phyloP scores from a whole-genome alignment of 2,329 filamentous ascomycete species.

The Phyllosticta citriasiana region DNA sequence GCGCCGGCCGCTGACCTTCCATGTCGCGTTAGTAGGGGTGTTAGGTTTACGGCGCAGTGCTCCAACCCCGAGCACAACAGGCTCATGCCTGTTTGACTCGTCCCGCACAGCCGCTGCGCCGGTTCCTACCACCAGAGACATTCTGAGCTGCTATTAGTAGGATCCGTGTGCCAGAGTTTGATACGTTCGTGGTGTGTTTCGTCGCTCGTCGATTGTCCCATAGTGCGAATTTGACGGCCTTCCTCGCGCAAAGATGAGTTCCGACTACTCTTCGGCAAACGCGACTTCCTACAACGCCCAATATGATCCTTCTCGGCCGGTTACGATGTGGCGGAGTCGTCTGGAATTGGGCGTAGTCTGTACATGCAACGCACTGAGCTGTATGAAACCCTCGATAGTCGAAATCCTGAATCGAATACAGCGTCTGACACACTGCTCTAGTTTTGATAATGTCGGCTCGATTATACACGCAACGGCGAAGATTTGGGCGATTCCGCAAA shows the following conservation, averaged over 20 bases:
- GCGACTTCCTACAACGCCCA: neutral
- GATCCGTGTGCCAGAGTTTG: neutral
- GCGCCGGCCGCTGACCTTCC: neutral
- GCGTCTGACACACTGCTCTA: neutral
- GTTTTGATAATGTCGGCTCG: neutral
- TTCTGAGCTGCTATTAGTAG: neutral
- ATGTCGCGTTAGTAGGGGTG: neutral
- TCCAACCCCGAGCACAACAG: neutral
- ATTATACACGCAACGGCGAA: neutral
- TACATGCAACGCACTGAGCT: neutral
- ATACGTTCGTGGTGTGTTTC: neutral
- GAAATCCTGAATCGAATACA: neutral
- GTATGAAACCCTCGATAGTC: neutral
- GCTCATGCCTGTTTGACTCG: neutral
- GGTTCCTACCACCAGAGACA: neutral
- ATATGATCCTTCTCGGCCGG: conserved; percentile 4
- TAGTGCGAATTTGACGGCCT: neutral
- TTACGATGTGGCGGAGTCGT: conserved; percentile 4
- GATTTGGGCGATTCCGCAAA: conserved; percentile 9
- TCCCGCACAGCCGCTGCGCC: neutral
- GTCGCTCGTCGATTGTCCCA: neutral
- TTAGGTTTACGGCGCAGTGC: neutral
- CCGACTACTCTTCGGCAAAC: conserved; percentile 1
- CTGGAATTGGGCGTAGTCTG: conserved; percentile 9
- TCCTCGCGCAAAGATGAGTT: conserved; percentile 1